A percentile compares a stretch with the other conserved stretches of the same genome.
Conservation (phyloP, 768 basidiomycete species). For the Phylloporus arenicola region DNA sequence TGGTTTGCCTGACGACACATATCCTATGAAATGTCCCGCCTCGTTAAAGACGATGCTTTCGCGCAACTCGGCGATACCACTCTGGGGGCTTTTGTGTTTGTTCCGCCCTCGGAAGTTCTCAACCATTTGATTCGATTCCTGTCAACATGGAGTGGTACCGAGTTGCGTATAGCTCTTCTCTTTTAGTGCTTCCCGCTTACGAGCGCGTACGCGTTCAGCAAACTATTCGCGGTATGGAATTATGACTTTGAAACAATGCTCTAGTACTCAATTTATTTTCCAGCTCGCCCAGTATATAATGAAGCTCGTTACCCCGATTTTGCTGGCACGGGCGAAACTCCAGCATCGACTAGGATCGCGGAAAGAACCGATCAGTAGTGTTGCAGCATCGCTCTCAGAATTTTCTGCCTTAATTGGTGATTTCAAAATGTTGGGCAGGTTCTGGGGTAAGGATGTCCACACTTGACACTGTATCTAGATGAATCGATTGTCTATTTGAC, state of each 20-base stretch:
- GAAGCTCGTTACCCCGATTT: slow-evolving; percentile 63
- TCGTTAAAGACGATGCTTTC: slow-evolving; percentile 43
- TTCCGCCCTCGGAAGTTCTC: slow-evolving; percentile 58
- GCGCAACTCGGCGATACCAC: slow-evolving; percentile 56
- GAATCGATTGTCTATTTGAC: neutral
- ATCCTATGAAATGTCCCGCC: slow-evolving; percentile 41
- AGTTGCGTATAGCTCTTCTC: slow-evolving; percentile 48
- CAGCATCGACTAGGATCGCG: slow-evolving; percentile 62
- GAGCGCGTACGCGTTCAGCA: slow-evolving; percentile 38
- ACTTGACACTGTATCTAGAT: neutral
- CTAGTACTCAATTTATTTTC: slow-evolving; percentile 4
- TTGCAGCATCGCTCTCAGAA: slow-evolving; percentile 48
- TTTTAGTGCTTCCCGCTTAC: slow-evolving; percentile 9
- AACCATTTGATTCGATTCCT: slow-evolving; percentile 73
- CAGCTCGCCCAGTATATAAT: slow-evolving; percentile 71
- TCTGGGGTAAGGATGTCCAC: slow-evolving; percentile 59
- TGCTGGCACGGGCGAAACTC: slow-evolving; percentile 62
- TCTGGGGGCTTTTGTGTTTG: slow-evolving; percentile 55
- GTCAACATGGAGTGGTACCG: slow-evolving; percentile 82
- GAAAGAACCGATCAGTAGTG: slow-evolving; percentile 45
- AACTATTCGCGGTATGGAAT: slow-evolving; percentile 59
- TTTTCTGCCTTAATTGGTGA: slow-evolving; percentile 55
- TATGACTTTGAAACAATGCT: neutral
- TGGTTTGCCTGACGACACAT: too few relatives aligned
- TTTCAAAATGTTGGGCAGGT: slow-evolving; percentile 67